A percentile compares a stretch with the other conserved stretches of the same genome.
Conservation (phyloP, 179 eudicot genomes). For the Patellifolia procumbens region DNA sequence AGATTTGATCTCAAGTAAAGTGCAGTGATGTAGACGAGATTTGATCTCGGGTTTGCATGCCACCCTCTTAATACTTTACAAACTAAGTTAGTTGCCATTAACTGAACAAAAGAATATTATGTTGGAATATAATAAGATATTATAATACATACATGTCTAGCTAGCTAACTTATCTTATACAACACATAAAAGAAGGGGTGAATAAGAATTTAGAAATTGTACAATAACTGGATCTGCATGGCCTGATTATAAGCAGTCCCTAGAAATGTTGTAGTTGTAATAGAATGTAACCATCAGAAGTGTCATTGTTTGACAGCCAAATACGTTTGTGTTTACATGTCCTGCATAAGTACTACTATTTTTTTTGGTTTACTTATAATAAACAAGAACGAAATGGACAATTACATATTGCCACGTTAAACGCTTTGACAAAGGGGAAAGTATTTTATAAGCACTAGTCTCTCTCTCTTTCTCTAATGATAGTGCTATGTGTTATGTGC, state of each 20-base stretch:
- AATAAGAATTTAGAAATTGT: background rate
- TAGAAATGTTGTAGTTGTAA: background rate
- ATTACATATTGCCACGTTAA: slow-evolving; percentile 20
- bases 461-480: background rate
- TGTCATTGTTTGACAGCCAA: slow-evolving; percentile 15
- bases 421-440: slow-evolving; percentile 28
- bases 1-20: no score
- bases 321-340: slow-evolving; percentile 10
- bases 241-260: background rate
- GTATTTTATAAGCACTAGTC: slow-evolving; percentile 21
- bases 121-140: background rate
- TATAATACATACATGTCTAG: background rate
- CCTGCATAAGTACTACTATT: background rate
- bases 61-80: no score
- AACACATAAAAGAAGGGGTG: background rate
- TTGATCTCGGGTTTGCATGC: no score
- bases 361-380: background rate
- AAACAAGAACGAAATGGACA: slow-evolving; percentile 1
- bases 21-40: no score
- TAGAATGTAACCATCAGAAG: background rate
- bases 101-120: background rate
- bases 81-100: no score
- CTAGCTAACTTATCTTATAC: background rate
- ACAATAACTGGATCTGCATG: slow-evolving; percentile 2
- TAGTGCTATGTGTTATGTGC: background rate